These are phyloP conservation scores for Barnettozyma populi DNA, from an alignment of 805 yeast genomes.

Conservation along the genomic window DNA sequence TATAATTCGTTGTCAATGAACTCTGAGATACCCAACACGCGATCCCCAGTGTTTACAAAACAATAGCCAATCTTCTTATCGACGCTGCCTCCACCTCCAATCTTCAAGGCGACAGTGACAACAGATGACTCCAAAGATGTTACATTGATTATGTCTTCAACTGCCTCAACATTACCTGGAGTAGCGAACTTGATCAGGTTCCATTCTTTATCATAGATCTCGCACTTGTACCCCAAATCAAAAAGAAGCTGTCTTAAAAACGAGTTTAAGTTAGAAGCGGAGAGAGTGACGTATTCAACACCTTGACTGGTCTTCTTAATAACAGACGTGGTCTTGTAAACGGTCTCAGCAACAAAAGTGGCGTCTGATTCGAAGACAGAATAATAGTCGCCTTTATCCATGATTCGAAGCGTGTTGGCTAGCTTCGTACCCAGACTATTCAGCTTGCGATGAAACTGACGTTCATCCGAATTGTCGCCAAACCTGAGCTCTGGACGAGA, in stretches of 20 bases:
- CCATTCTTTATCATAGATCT: constrained; percentile 71
- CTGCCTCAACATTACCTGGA: constrained; percentile 82
- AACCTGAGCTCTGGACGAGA: constrained; percentile 54
- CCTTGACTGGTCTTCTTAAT: constrained; percentile 54
- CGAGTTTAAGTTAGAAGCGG: constrained; percentile 65
- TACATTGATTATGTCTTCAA: constrained; percentile 61
- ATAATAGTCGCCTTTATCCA: constrained; percentile 79
- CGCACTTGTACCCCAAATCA: constrained; percentile 70
- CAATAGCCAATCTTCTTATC: constrained; percentile 66
- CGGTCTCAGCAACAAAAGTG: constrained; percentile 68
- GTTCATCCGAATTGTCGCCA: constrained; percentile 45
- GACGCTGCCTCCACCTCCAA: constrained; percentile 27
- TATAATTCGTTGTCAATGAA: constrained; percentile 83
- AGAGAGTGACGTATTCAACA: constrained; percentile 65
- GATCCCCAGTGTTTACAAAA: constrained; percentile 67
- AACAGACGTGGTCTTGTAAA: constrained; percentile 81
- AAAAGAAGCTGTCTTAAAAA: constrained; percentile 62
- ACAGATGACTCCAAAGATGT: constrained; percentile 37
- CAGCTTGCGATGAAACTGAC: constrained; percentile 44
- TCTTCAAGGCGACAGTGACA: constrained; percentile 41
- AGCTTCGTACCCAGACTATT: constrained; percentile 42
- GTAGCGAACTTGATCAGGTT: constrained; percentile 57
- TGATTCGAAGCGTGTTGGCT: constrained; percentile 55
- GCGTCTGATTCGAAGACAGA: constrained; percentile 76
- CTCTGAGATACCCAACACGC: constrained; percentile 66